phyloP scores from a whole-genome alignment of 2,329 filamentous ascomycete species.

The Phoma sp. region DNA sequence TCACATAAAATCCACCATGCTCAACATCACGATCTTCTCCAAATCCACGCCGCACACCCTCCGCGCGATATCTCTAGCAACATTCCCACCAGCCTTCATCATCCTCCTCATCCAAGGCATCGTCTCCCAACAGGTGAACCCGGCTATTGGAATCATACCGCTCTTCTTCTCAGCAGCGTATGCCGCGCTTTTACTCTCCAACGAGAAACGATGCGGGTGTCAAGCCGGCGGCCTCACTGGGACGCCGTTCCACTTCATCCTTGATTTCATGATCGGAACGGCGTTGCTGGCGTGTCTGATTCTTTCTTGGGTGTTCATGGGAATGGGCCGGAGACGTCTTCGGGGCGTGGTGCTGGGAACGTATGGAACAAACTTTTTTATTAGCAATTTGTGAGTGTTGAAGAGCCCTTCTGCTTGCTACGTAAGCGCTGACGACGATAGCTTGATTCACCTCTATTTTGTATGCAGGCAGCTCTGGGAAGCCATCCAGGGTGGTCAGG shows the following conservation, averaged over 20 bases:
- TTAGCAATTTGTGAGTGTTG: conserved; percentile 35
- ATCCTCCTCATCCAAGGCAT: conserved; percentile 38
- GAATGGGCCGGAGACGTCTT: conserved; percentile 8
- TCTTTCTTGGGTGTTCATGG: conserved; percentile 30
- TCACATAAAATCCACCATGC: conserved; percentile 4
- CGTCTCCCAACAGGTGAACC: conserved; percentile 26
- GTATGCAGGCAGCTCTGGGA: conserved; percentile 25
- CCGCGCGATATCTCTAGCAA: conserved; percentile 30
- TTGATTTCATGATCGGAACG: conserved; percentile 27
- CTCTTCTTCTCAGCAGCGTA: conserved; percentile 36
- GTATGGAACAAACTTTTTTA: conserved; percentile 37
- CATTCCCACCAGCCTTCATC: conserved; percentile 35
- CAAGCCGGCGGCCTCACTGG: conserved; percentile 31
- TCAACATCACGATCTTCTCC: conserved; percentile 33
- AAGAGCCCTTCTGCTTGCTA: neutral
- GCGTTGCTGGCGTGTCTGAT: conserved; percentile 34
- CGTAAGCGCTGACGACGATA: conserved; percentile 8
- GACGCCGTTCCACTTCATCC: conserved; percentile 34
- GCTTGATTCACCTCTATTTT: conserved; percentile 36
- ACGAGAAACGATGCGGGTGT: conserved; percentile 35
- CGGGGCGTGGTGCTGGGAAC: conserved; percentile 30
- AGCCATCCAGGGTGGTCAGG: conserved; percentile 17
- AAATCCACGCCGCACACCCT: conserved; percentile 32
- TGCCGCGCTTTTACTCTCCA: conserved; percentile 30
- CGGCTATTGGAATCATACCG: conserved; percentile 38